These are phyloP conservation scores for Aspergillus sp. DNA, from an alignment of 2,329 filamentous ascomycete species.

Conservation along the genomic window DNA sequence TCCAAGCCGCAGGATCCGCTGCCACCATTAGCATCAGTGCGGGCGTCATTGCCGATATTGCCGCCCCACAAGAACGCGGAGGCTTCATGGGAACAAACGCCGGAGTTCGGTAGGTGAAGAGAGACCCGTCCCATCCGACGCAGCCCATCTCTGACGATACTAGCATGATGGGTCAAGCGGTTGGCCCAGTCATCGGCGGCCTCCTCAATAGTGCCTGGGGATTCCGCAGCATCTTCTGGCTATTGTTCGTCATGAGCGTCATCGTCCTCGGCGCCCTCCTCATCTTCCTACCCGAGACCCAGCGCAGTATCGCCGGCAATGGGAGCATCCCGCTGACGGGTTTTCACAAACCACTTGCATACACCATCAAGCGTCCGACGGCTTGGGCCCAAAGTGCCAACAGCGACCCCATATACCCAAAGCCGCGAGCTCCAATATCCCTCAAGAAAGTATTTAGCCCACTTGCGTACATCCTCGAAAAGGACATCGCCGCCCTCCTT, in stretches of 20 bases:
- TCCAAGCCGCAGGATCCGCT: conserved; percentile 16
- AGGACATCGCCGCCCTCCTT: conserved; percentile 52
- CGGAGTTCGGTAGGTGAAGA: conserved; percentile 26
- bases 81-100: conserved; percentile 45
- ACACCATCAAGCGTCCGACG: conserved; percentile 23
- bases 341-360: conserved; percentile 48
- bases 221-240: conserved; percentile 47
- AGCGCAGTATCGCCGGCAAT: conserved; percentile 45
- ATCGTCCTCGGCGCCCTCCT: conserved; percentile 44
- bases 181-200: conserved; percentile 53
- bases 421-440: conserved; percentile 27
- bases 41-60: conserved; percentile 50
- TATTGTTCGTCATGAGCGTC: conserved; percentile 45
- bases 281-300: conserved; percentile 49
- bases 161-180: conserved; percentile 50
- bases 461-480: conserved; percentile 49
- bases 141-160: background rate
- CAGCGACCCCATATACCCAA: too few species aligned
- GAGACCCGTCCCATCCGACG: too few species aligned
- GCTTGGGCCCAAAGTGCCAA: background rate
- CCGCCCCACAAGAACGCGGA: conserved; percentile 43
- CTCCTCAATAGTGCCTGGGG: conserved; percentile 40
- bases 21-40: conserved; percentile 30
- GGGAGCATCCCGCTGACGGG: conserved; percentile 45
- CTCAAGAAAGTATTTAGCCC: conserved; percentile 43